Evolutionary conservation across 2,329 filamentous ascomycete species (phyloP), one percentile per base, ranked within the genome.

Genomic region (Trichoderma sp.): DNA sequence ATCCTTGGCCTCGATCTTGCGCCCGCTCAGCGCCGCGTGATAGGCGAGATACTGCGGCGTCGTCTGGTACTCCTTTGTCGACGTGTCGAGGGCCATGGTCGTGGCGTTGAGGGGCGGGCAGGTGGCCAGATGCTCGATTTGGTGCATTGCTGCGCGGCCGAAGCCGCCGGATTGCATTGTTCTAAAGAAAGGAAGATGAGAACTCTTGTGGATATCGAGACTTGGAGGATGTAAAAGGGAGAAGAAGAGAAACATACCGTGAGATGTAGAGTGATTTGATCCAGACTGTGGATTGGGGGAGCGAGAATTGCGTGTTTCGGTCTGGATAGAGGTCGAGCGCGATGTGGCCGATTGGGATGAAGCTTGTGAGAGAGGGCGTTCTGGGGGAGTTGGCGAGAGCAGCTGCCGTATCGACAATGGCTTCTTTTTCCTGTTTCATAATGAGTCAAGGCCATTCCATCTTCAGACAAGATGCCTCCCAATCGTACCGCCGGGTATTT

Each of bases 231-330:
- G 26, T 26, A 26, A 26, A 26, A n/a, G n/a, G n/a, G n/a, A n/a
- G 26, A 4, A 26, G 26, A 4, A 26, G 4, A 26, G 26, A 26
- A 26, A 26, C 4, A 39, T 71, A 76, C 71, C 75, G 76, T 49
- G 81, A 82, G 67, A 83, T 76, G 72, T 80, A 83, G 21, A 83
- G 76, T 7, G 76, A 77, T 61, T 80, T 79, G 34, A 82, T 72
- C 80, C 81, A 83, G 39, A 79, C 73, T 5, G 78, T 79, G 14
- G 72, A 74, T 16, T 72, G 69, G 21, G 77, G 76, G 39, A 81
- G 74, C 26, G 73, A 75, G 46, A 81, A 74, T 58, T 74, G 66
- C 43, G 63, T 67, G 67, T 81, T 75, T 14, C 76, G 73, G 2
- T 77, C 74, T 2, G 76, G 72, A 24, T 77, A 76, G 21, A 75